phyloP scores from a whole-genome alignment of 2,329 filamentous ascomycete species.

The Proliferodiscus dingleyae region DNA sequence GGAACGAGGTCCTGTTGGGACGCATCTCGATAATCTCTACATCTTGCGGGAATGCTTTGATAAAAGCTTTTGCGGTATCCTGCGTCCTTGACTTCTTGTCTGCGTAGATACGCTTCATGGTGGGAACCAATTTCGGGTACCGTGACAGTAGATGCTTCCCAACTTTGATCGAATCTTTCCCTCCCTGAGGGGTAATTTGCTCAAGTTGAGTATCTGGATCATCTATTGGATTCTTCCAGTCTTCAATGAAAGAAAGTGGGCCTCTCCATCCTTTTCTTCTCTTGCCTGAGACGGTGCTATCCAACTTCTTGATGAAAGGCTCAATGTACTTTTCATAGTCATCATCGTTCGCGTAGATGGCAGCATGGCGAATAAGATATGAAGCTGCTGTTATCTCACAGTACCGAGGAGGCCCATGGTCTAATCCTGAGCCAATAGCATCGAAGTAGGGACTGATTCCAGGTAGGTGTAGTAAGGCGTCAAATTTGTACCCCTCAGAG shows the following conservation, averaged over 20 bases:
- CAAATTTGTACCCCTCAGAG: slow-evolving; percentile 41
- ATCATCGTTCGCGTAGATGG: slow-evolving; percentile 56
- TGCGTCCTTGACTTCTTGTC: slow-evolving; percentile 29
- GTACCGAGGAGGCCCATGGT: slow-evolving; percentile 44
- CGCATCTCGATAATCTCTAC: slow-evolving; percentile 30
- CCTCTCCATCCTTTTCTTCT: slow-evolving; percentile 26
- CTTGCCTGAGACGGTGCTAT: slow-evolving; percentile 36
- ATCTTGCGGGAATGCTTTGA: slow-evolving; percentile 25
- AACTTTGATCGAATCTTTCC: slow-evolving; percentile 26
- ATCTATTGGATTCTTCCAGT: slow-evolving; percentile 28
- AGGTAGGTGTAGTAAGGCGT: slow-evolving; percentile 49
- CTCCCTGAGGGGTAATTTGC: slow-evolving; percentile 27
- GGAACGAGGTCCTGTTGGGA: slow-evolving; percentile 49
- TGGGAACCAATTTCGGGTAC: slow-evolving; percentile 27
- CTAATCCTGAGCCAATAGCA: slow-evolving; percentile 31
- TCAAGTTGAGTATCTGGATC: slow-evolving; percentile 29
- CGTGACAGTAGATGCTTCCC: slow-evolving; percentile 25
- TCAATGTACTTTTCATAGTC: slow-evolving; percentile 54
- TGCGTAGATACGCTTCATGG: slow-evolving; percentile 28
- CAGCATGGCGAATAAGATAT: slow-evolving; percentile 54
- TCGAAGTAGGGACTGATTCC: slow-evolving; percentile 56
- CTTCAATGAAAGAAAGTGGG: slow-evolving; percentile 23
- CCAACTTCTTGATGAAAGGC: slow-evolving; percentile 52
- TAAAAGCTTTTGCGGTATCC: slow-evolving; percentile 28
- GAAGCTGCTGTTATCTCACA: slow-evolving; percentile 48